These are phyloP conservation scores for Yamadazyma philogaea DNA, from an alignment of 805 yeast species.

Conservation along the genomic window DNA sequence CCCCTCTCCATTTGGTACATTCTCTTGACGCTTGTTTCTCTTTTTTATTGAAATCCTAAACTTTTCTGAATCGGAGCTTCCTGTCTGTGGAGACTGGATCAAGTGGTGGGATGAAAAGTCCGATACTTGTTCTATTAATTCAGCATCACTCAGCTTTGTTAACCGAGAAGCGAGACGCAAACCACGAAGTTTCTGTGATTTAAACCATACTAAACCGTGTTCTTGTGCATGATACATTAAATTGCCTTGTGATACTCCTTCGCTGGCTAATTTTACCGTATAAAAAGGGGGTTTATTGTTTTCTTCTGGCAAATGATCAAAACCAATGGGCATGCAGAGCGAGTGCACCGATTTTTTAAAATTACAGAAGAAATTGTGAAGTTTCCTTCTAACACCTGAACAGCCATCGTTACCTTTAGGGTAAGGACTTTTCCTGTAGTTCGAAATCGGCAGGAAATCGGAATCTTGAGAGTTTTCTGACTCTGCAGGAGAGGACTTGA, in stretches of 20 bases:
- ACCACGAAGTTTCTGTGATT: neutral
- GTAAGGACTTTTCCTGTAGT: neutral
- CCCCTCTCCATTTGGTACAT: neutral
- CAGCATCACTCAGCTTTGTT: neutral
- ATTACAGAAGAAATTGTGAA: neutral
- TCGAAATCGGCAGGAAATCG: neutral
- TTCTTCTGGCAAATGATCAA: neutral
- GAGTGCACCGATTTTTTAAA: neutral
- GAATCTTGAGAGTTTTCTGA: neutral
- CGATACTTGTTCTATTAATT: neutral
- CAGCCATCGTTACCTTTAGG: neutral
- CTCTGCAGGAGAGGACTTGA: neutral
- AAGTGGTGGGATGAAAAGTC: neutral
- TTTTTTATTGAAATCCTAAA: neutral
- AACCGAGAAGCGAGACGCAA: neutral
- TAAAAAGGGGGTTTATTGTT: neutral
- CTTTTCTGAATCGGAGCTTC: neutral
- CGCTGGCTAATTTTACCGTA: neutral
- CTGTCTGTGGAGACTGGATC: neutral
- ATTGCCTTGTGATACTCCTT: neutral
- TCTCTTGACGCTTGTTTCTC: neutral
- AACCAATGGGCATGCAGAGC: neutral
- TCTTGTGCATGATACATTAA: neutral
- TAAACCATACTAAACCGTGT: neutral
- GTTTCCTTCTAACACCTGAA: neutral